Evolutionary conservation across 331 rosid genomes (phyloP), one percentile per base, ranked within the genome.

Genomic region (Ulmus americana): DNA sequence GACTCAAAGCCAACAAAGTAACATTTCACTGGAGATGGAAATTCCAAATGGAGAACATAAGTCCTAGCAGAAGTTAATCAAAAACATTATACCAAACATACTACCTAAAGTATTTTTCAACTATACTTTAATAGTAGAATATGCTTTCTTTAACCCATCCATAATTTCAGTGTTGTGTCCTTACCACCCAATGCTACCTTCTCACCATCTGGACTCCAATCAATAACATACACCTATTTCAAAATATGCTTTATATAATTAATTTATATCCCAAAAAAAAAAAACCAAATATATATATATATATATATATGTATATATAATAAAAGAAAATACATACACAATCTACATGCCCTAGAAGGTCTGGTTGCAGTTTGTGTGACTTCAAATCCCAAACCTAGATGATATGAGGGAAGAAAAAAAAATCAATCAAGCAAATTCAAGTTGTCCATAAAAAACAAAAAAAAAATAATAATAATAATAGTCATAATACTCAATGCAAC

Each of bases 151-250:
- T 51, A 51, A 2, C 95, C 89, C 95, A 88, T 85, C 95, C 95
- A 88, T 69, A 88, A 78, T 80, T 88, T 88, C 67, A 88, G 61
- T 38, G 81, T 84, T 77, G 66, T 79, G 73, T 87, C 91, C 76
- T 82, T 82, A 35, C 95, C 91, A 73, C 95, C 95, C 38, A 89
- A 88, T 40, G 87, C 95, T 46, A 85, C 95, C 69, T 88, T 88
- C 75, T 85, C 88, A 28, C 95, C 91, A 54, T 85, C 89, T 7
- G 95, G 85, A 77, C 91, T 85, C 95, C 91, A 88, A 70, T 88
- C 95, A 69, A 83, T 88, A 11, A 87, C 81, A 67, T 64, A 88
- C 42, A 85, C 91, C 91, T 88, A 2, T 39, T 35, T 35, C 22
- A 54, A 8, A 54, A 18, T 18, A 22, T 28, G 35, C 35, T 28